A percentile compares a stretch with the other conserved stretches of the same genome.
Evolutionary conservation across 805 yeast genomes (phyloP).

Genomic region (Kodamaea hsintzibuensis): DNA sequence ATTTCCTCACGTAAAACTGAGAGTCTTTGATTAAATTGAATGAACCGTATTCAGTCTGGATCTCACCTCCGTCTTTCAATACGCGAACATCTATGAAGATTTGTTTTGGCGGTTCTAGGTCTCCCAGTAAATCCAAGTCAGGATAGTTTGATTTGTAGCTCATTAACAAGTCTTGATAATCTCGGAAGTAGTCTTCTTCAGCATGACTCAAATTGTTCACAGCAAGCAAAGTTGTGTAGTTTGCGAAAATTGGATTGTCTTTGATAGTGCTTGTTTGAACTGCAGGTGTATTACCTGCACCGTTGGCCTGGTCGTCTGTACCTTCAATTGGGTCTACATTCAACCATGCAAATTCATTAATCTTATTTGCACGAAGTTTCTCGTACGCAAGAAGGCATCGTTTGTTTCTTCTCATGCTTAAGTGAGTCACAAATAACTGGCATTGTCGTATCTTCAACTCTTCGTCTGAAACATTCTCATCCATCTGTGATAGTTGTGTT

Average conservation of each 20-base stretch:
- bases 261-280: constrained; percentile 6
- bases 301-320: constrained; percentile 1
- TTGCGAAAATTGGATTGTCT: constrained; percentile 13
- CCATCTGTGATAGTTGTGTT: constrained; percentile 20
- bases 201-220: constrained; percentile 63
- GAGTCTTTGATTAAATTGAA: constrained; percentile 91
- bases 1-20: constrained; percentile 89
- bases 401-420: constrained; percentile 85
- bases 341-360: constrained; percentile 74
- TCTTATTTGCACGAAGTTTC: constrained; percentile 61
- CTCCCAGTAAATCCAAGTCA: constrained; percentile 85
- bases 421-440: constrained; percentile 66
- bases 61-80: constrained; percentile 91
- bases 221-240: constrained; percentile 28
- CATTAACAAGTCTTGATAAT: constrained; percentile 68
- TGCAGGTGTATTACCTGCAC: background rate
- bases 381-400: constrained; percentile 87
- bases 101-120: constrained; percentile 87
- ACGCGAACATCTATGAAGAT: constrained; percentile 94
- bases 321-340: constrained; percentile 50
- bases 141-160: constrained; percentile 77
- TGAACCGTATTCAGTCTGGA: constrained; percentile 96
- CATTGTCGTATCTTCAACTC: constrained; percentile 55
- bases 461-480: constrained; percentile 27
- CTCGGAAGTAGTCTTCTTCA: constrained; percentile 76